These are phyloP conservation scores for Hortaea sp. DNA, from an alignment of 2,329 filamentous ascomycete genomes.

Conservation along the genomic window DNA sequence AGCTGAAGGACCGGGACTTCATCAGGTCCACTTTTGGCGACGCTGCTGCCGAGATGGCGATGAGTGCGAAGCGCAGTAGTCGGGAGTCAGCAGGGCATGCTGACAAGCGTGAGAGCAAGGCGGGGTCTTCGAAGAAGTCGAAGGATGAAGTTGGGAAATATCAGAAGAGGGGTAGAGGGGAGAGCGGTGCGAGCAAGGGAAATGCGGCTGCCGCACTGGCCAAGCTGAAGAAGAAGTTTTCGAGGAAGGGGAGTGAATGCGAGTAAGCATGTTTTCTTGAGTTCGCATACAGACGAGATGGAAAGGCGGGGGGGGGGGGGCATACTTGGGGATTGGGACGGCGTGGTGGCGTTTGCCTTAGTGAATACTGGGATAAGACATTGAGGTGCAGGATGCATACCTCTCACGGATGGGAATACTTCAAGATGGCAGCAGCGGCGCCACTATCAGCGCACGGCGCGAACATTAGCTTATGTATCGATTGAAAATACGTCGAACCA, in stretches of 20 bases:
- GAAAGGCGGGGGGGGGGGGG: no score
- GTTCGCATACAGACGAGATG: background rate
- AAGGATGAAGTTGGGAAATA: background rate
- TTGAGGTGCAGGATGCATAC: no score
- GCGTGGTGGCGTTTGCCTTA: background rate
- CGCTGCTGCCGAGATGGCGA: constrained; percentile 1
- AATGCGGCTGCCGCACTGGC: constrained; percentile 1
- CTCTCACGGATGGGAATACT: no score
- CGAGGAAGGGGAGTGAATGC: constrained; percentile 5
- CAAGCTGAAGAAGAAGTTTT: constrained; percentile 7
- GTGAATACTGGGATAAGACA: no score
- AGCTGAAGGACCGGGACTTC: constrained; percentile 5
- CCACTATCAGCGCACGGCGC: no score
- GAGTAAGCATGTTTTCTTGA: background rate
- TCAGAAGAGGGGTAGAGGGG: constrained; percentile 9
- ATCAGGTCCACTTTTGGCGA: constrained; percentile 7
- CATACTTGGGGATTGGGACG: background rate
- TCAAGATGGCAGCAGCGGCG: no score
- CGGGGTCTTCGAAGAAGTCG: background rate
- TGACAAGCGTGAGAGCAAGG: background rate
- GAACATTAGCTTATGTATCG: no score
- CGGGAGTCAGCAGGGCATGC: background rate
- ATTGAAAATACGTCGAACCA: no score
- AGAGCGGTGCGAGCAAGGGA: constrained; percentile 5
- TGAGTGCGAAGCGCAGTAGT: background rate